These are phyloP conservation scores for Debaryomyces sp. DNA, from an alignment of 1,139 yeast species.

Conservation along the genomic window DNA sequence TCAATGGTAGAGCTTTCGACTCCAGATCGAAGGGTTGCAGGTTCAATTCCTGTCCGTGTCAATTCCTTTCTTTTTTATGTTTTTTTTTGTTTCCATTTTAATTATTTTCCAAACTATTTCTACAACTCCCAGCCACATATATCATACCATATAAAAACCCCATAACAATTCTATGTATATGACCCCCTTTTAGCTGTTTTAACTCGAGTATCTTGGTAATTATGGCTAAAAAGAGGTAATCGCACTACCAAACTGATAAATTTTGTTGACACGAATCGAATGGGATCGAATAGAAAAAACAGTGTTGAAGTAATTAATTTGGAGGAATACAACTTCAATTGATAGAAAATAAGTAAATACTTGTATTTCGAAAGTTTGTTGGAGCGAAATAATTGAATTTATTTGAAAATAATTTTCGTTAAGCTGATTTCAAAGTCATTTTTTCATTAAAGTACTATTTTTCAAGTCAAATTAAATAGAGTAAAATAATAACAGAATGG, in stretches of 20 bases:
- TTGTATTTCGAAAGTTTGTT: not conserved
- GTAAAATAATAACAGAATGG: constrained; percentile 21
- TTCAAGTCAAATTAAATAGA: not conserved
- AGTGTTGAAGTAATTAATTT: constrained; percentile 4
- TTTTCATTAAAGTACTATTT: not conserved
- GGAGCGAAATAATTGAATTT: not conserved
- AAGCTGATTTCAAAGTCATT: not conserved
- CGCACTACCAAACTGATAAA: constrained; percentile 10
- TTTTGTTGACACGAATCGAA: constrained; percentile 16
- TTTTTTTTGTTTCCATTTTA: not conserved
- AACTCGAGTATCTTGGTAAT: not conserved
- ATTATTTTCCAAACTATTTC: not conserved
- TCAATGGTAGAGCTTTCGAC: constrained; percentile 93
- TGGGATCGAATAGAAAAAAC: constrained; percentile 5
- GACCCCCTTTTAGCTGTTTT: not conserved
- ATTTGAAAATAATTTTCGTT: not conserved
- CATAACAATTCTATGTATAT: not conserved
- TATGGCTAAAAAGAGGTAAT: not conserved
- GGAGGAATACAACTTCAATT: constrained; percentile 4
- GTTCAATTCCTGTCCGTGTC: constrained; percentile 42
- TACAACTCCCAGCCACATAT: too few relatives aligned
- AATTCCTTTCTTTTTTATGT: constrained; percentile 20
- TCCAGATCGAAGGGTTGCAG: constrained; percentile 55
- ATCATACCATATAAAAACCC: not conserved
- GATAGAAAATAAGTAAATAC: not conserved